Evolutionary conservation across 495 filamentous ascomycete species (phyloP).

Genomic region (Delitschia confertaspora): DNA sequence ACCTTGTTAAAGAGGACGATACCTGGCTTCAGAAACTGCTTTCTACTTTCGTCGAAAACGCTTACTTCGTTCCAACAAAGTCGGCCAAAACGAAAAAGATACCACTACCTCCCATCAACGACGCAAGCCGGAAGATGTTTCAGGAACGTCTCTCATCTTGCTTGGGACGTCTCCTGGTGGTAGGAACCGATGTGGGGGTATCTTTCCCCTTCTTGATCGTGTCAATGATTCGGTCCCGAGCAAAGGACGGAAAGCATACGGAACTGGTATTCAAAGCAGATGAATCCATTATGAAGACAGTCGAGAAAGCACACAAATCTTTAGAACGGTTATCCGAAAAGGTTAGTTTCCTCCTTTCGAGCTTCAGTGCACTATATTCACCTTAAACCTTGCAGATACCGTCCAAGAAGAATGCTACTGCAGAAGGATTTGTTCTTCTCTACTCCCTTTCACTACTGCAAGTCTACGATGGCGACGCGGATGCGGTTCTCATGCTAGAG

Average conservation of each 20-base stretch:
- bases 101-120: constrained; percentile 44
- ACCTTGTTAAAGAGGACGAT: constrained; percentile 13
- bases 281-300: constrained; percentile 51
- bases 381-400: background rate
- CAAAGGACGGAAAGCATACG: constrained; percentile 31
- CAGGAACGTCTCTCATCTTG: constrained; percentile 57
- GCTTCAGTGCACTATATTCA: background rate
- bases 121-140: constrained; percentile 57
- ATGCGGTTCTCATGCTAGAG: constrained; percentile 65
- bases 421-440: constrained; percentile 63
- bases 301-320: constrained; percentile 61
- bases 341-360: constrained; percentile 8
- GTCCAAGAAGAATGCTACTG: constrained; percentile 29
- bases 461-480: constrained; percentile 79
- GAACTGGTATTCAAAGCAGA: constrained; percentile 41
- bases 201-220: constrained; percentile 43
- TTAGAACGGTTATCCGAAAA: constrained; percentile 34
- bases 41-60: constrained; percentile 30
- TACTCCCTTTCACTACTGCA: constrained; percentile 81
- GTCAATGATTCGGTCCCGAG: constrained; percentile 42
- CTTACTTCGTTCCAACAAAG: constrained; percentile 37
- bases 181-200: background rate
- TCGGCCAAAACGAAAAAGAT: constrained; percentile 27
- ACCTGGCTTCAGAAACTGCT: constrained; percentile 32
- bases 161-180: constrained; percentile 58